Base-by-base conservation (phyloP, 1,139 yeast species). In the Suhomyces anneliseae region DNA sequence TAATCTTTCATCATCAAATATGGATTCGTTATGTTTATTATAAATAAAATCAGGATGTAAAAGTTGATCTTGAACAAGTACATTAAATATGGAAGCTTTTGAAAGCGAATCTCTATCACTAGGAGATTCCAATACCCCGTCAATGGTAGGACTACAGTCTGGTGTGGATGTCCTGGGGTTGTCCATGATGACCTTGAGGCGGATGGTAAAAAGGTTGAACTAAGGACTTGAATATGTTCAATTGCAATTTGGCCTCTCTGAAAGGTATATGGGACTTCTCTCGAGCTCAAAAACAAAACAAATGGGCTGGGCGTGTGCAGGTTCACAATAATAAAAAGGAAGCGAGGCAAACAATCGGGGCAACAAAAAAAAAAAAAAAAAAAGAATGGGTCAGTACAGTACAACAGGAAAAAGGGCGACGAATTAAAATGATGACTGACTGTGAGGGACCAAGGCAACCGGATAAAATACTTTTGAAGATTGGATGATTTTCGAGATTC, bases 1-100 rank as follows among this genome's bases (percentile, higher is more conserved):
- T 44, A 68, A 51, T 29, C 63, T 52, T 39, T 56, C 62, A 49
- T 73, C 76, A 49, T 74, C 79, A 51, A 64, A 74, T n/a, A 70
- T 62, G n/a, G 69, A 57, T 52, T 74, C 79, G 46, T 69, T 62
- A 54, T 74, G 78, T 34, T 59, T 60, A 55, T 71, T 69, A 59
- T 74, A 74, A 12, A 51, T 51, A 48, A 67, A 66, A 34, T 64
- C 63, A 3, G 62, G 57, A 49, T 54, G 61, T 14, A 57, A 38
- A 3, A 37, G 32, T 14, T 45, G 47, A 14, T 45, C 44, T 27
- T 40, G 43, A 35, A 38, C 19, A 10, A 44, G 31, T 24, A 44
- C 43, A 37, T 40, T 44, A 32, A 44, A 39, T 4, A 44, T 33
- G 6, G 46, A 44, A 12, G 46, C 40, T 33, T 29, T 32, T 27